Percentiles rank a stretch among this genome's conserved stretches.
phyloP scores from a whole-genome alignment of 2,329 filamentous ascomycete species.

The Diaporthe citri region DNA sequence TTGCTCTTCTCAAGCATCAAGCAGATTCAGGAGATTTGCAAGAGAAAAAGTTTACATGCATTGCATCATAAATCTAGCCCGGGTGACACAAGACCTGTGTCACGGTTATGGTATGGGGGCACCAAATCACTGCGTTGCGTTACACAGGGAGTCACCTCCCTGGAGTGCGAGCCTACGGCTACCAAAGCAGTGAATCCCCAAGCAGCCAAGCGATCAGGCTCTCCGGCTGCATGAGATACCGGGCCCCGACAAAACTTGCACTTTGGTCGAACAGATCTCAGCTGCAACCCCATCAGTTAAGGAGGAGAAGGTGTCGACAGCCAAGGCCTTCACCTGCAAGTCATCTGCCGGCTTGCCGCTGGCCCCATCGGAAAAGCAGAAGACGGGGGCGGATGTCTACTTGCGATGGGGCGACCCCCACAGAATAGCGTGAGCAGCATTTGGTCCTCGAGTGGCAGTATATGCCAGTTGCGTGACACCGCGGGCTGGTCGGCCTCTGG shows the following conservation, averaged over 20 bases:
- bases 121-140: conserved; percentile 19
- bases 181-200: neutral
- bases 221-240: conserved; percentile 16
- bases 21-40: neutral
- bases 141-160: neutral
- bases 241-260: conserved; percentile 11
- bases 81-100: conserved; percentile 35
- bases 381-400: conserved; percentile 3
- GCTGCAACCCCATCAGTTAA: neutral
- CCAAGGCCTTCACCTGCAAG: conserved; percentile 29
- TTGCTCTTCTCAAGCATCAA: neutral
- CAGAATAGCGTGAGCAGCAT: neutral
- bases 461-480: conserved; percentile 11
- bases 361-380: neutral
- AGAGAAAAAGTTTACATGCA: neutral
- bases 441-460: conserved; percentile 9
- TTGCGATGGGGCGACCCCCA: conserved; percentile 7
- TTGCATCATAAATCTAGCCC: conserved; percentile 37
- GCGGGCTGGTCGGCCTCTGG: neutral
- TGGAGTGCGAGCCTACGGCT: neutral
- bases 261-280: neutral
- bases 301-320: conserved; percentile 15
- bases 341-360: conserved; percentile 27
- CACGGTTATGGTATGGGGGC: conserved; percentile 27
- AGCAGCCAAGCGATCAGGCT: conserved; percentile 2